Conservation (phyloP, 352 stramenopile species). For the Phytophthora quininea region DNA sequence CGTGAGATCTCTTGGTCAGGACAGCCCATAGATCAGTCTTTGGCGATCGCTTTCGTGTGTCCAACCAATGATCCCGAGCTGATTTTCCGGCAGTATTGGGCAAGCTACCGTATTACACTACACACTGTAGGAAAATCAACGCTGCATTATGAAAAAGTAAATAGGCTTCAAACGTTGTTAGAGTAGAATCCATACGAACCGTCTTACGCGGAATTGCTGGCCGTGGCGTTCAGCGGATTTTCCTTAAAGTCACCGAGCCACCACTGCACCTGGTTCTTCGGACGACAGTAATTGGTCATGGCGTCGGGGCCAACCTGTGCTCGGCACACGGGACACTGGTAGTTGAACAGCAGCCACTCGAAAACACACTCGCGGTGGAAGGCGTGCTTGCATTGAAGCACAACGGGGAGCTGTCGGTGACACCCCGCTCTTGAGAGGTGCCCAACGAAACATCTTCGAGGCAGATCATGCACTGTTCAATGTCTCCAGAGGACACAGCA, state of each 20-base stretch:
- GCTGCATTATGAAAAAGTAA: no score
- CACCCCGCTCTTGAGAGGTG: conserved; percentile 16
- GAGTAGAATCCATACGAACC: neutral
- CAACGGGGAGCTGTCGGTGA: conserved; percentile 30
- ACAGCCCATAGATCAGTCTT: neutral
- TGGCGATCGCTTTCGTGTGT: no score
- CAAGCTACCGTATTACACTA: no score
- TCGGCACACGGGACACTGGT: conserved; percentile 58
- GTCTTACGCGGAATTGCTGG: neutral
- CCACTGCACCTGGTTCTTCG: conserved; percentile 64
- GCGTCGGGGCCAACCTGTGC: conserved; percentile 42
- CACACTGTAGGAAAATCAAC: no score
- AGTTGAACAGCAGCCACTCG: no score
- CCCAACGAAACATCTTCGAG: conserved; percentile 46
- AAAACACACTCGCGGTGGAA: conserved; percentile 70
- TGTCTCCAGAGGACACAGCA: conserved; percentile 21
- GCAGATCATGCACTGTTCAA: conserved; percentile 55
- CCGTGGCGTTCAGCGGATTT: conserved; percentile 32
- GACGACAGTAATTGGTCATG: conserved; percentile 53
- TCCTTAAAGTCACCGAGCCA: conserved; percentile 64
- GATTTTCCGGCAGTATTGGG: no score
- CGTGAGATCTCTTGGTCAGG: neutral
- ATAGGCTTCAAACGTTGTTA: neutral
- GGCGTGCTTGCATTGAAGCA: conserved; percentile 55
- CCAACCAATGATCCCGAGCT: no score